phyloP scores from a whole-genome alignment of 2,329 filamentous ascomycete species.

The Diaporthe citriasiana region DNA sequence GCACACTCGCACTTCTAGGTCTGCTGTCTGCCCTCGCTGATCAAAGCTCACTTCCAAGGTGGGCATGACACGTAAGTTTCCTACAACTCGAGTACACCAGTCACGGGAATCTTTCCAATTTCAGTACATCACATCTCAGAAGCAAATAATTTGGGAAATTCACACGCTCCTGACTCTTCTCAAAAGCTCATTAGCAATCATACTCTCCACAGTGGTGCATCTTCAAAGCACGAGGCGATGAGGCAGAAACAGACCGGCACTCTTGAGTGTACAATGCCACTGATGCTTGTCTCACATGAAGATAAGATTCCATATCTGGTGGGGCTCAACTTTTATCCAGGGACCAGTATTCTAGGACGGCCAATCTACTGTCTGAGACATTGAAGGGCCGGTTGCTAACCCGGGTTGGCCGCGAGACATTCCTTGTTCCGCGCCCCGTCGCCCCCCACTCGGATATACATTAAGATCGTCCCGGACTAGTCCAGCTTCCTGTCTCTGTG shows the following conservation, averaged over 20 bases:
- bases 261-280: background rate
- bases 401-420: background rate
- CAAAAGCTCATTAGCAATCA: background rate
- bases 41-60: too few species aligned
- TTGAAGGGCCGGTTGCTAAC: background rate
- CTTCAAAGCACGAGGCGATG: background rate
- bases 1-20: background rate
- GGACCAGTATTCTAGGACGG: background rate
- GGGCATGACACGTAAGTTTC: background rate
- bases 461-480: background rate
- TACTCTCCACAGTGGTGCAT: background rate
- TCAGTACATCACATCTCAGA: background rate
- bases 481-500: background rate
- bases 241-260: background rate
- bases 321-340: background rate
- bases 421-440: background rate
- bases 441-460: background rate
- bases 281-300: background rate
- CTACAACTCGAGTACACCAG: background rate
- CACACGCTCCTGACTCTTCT: background rate
- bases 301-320: background rate
- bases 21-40: too few species aligned
- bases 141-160: background rate
- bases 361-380: background rate
- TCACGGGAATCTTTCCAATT: background rate